These are phyloP conservation scores for Hydrangea macrophylla DNA, from an alignment of 148 eudicot species.

Conservation along the genomic window DNA sequence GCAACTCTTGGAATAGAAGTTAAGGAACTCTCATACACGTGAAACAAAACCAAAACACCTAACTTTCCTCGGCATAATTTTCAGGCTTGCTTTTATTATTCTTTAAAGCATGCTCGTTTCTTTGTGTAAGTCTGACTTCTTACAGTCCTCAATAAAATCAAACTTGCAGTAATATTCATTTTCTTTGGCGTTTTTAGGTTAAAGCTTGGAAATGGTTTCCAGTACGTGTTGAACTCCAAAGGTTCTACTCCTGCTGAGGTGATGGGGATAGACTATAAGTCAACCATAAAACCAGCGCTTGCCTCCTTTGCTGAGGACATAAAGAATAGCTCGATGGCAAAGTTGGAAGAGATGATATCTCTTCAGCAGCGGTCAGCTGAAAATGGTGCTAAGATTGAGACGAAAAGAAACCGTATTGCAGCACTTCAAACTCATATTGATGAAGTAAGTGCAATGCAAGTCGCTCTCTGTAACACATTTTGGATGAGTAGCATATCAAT, in stretches of 20 bases:
- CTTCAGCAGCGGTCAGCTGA: constrained; percentile 72
- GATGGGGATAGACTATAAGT: constrained; percentile 73
- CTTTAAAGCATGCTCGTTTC: not conserved
- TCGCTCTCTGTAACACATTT: not conserved
- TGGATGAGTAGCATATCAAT: not conserved
- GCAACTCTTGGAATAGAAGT: too few species aligned
- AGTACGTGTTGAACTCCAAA: constrained; percentile 54
- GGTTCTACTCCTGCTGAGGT: constrained; percentile 75
- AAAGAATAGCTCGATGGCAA: constrained; percentile 54
- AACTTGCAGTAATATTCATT: not conserved
- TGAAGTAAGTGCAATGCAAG: constrained; percentile 44
- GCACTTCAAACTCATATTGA: constrained; percentile 58
- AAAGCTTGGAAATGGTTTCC: constrained; percentile 73
- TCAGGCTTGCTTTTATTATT: not conserved
- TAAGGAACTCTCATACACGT: too few species aligned
- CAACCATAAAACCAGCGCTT: constrained; percentile 66
- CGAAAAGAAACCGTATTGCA: constrained; percentile 54
- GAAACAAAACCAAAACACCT: not conserved
- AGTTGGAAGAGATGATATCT: constrained; percentile 67
- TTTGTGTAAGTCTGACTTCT: not conserved
- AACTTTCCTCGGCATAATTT: not conserved
- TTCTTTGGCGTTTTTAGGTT: constrained; percentile 39
- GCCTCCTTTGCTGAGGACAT: constrained; percentile 52
- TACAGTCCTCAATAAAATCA: not conserved
- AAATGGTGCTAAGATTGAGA: constrained; percentile 51